Evolutionary conservation across 2,329 filamentous ascomycete genomes (phyloP), one percentile per base, ranked within the genome.

Genomic region (Nemania abortiva): DNA sequence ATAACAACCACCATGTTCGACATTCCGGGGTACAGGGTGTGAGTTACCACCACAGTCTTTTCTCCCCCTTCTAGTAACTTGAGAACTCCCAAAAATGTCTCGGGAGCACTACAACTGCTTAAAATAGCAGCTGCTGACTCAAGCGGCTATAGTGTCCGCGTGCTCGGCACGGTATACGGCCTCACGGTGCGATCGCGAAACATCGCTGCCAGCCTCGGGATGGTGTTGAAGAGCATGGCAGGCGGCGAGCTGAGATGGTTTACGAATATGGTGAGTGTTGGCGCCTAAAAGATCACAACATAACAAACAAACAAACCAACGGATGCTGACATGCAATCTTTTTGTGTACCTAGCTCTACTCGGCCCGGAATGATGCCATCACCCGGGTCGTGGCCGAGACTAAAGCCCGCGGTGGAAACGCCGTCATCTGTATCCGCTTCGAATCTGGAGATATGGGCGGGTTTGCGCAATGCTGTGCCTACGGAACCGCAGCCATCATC

Each of bases 1-100:
- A 86, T 90, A 71, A 89, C 87, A 0, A 86, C 86, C 0, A 90
- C 88, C 62, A 90, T 89, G 87, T 88, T 87, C 78, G 88, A 90
- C 74, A 79, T 90, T 24, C 88, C 88, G 0, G 88, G 88, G 7
- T 90, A 90, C 78, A 86, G 84, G 70, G 81, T 90, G 24, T 27
- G 5, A 27, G 24, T 27, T 27, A 27, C 24, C 24, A 5, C 24
- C 5, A 5, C 2, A 27, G 2, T 27, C 24, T 27, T 27, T 27
- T 27, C 24, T 27, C 24, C 24, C 24, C 24, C 2, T 27, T 27
- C 24, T 27, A 27, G 24, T 5, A 27, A 27, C 24, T 5, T 27
- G 5, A 27, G 24, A 27, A 5, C 24, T 27, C 24, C 24, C 24
- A 5, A 27, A 27, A 27, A 27, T 27, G 24, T 5, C 24, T 27